Evolutionary conservation across 2,329 filamentous ascomycete species (phyloP).

Genomic region (Colletotrichum aenigma): DNA sequence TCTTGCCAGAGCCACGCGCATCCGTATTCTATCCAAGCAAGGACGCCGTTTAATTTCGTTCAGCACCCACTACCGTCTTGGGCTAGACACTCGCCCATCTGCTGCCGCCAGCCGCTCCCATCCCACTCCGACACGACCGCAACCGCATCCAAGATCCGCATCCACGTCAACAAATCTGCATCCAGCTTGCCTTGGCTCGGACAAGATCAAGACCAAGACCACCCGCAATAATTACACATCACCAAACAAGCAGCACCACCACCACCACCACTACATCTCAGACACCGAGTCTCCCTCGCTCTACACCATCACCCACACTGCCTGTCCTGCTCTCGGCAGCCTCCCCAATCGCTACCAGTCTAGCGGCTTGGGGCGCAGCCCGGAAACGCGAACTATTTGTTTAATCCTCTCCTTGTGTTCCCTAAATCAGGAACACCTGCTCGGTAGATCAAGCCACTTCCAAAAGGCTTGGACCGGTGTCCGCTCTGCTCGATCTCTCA

Average conservation of each 20-base stretch:
- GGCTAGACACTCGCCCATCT: background rate
- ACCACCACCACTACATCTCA: background rate
- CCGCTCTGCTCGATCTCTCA: background rate
- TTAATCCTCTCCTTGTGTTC: background rate
- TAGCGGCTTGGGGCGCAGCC: slow-evolving; percentile 15
- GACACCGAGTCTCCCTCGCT: background rate
- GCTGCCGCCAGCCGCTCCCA: background rate
- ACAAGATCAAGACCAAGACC: background rate
- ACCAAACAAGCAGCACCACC: background rate
- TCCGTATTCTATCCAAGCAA: background rate
- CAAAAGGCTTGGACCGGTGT: background rate
- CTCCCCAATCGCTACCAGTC: background rate
- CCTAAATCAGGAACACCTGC: slow-evolving; percentile 3
- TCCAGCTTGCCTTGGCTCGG: background rate
- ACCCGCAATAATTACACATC: background rate
- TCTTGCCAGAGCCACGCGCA: background rate
- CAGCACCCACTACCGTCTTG: background rate
- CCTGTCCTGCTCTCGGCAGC: background rate
- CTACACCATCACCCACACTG: background rate
- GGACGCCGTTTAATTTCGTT: background rate
- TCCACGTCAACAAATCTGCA: background rate
- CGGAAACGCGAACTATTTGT: slow-evolving; percentile 5
- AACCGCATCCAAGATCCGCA: background rate
- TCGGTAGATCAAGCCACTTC: slow-evolving; percentile 11
- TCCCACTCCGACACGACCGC: background rate